Base-by-base conservation (phyloP, 169 alveolate species). In the Cryptosporidium felis region DNA sequence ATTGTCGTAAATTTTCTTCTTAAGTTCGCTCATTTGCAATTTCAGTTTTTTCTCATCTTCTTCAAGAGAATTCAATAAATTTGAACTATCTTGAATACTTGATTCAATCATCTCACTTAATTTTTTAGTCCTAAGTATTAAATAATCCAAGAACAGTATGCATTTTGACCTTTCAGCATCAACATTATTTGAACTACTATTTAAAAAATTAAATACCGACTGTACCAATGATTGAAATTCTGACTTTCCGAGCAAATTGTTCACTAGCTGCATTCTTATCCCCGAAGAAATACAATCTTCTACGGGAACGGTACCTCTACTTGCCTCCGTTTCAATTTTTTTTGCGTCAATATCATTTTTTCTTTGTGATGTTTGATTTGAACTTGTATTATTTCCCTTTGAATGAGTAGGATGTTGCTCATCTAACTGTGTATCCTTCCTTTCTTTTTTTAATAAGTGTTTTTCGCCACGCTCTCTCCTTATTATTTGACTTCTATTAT, bases 211-310 rank as follows among this genome's bases (percentile, higher is more conserved):
- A 16, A 74, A 49, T 36, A 74, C 41, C 10, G 58, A 53, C 12
- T 49, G 63, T 6, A 59, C 38, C 40, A 74, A 47, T 36, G 53
- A 53, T 12, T 41, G 42, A 36, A 74, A 58, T 38, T 74, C 85
- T 5, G 63, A 58, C 23, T 58, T 74, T 3, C 85, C 58, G 47
- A 74, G 18, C n/a, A 51, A 40, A 56, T 67, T 74, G 42, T 58
- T 23, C 1, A 34, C 56, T 53, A 74, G 38, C 26, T 74, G 85
- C 30, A 61, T 23, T 8, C 36, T 74, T 26, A 74, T 74, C 14
- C 85, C 85, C 9, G 36, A 16, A 21, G 53, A 51, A 34, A 74
- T 58, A 34, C 67, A 14, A 14, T 49, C 85, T n/a, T 74, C 85
- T 18, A 74, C 26, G 36, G 59, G 42, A 42, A 21, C 12, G 30